These are phyloP conservation scores for Holtermannia corniformis DNA, from an alignment of 768 basidiomycete species.

Conservation along the genomic window DNA sequence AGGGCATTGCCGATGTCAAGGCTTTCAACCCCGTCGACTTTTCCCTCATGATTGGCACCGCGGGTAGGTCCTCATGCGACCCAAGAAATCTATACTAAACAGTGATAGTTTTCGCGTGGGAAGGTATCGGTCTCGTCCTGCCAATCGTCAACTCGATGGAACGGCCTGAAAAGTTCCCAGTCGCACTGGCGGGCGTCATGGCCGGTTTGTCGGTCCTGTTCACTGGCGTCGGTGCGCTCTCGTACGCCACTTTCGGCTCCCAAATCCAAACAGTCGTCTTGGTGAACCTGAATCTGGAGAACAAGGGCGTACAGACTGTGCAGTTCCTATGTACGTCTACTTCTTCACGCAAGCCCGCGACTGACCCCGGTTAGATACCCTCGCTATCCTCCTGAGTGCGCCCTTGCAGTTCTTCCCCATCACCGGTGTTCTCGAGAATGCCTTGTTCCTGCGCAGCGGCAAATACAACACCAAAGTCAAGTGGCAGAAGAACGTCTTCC, in stretches of 20 bases:
- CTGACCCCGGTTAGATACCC: slow-evolving; percentile 55
- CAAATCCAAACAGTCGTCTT: slow-evolving; percentile 87
- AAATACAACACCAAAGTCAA: slow-evolving; percentile 71
- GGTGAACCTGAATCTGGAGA: slow-evolving; percentile 76
- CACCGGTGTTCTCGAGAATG: slow-evolving; percentile 93
- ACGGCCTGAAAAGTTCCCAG: slow-evolving; percentile 87
- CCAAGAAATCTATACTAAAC: too few relatives aligned
- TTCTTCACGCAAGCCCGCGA: neutral
- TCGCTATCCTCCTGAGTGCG: slow-evolving; percentile 73
- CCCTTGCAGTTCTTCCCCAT: slow-evolving; percentile 97
- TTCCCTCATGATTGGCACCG: slow-evolving; percentile 87
- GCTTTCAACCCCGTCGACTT: slow-evolving; percentile 85
- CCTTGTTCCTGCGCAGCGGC: slow-evolving; percentile 72
- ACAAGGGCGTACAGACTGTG: slow-evolving; percentile 79
- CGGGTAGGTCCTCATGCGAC: too few relatives aligned
- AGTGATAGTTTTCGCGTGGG: slow-evolving; percentile 98
- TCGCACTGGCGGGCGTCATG: slow-evolving; percentile 83
- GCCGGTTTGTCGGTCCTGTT: slow-evolving; percentile 71
- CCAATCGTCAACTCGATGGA: slow-evolving; percentile 96
- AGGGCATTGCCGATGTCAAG: slow-evolving; percentile 68
- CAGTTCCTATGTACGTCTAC: slow-evolving; percentile 27
- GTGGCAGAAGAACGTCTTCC: slow-evolving; percentile 81
- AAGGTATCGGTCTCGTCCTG: slow-evolving; percentile 93
- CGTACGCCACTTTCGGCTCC: slow-evolving; percentile 79
- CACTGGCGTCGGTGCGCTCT: slow-evolving; percentile 74